Conservation (phyloP, 1,284 basidiomycete species). For the Bondarzewia mesenterica region DNA sequence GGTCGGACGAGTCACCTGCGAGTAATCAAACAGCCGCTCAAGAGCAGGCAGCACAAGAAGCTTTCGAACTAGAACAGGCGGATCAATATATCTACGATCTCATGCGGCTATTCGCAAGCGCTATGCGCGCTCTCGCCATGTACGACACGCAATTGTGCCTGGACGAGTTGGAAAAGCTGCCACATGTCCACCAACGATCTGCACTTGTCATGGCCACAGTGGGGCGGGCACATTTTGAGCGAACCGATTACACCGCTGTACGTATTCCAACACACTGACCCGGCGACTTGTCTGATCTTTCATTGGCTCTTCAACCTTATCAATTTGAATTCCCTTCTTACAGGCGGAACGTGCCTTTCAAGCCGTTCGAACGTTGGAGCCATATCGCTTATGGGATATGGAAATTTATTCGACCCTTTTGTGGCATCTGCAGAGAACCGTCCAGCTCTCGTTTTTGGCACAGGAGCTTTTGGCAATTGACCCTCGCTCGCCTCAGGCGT, state of each 20-base stretch:
- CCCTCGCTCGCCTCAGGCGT: slow-evolving; percentile 77
- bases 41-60: slow-evolving; percentile 62
- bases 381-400: slow-evolving; percentile 84
- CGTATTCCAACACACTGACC: slow-evolving; percentile 24
- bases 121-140: slow-evolving; percentile 61
- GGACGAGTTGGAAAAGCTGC: slow-evolving; percentile 68
- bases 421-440: slow-evolving; percentile 82
- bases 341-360: slow-evolving; percentile 85
- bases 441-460: slow-evolving; percentile 81
- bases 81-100: slow-evolving; percentile 80
- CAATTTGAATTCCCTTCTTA: too few species aligned
- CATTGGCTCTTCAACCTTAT: slow-evolving; percentile 7
- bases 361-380: slow-evolving; percentile 71
- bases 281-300: background rate
- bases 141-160: slow-evolving; percentile 75
- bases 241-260: slow-evolving; percentile 80
- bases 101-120: slow-evolving; percentile 73
- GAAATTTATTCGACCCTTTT: slow-evolving; percentile 90
- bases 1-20: slow-evolving; percentile 53
- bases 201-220: slow-evolving; percentile 75
- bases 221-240: slow-evolving; percentile 82
- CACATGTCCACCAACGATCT: slow-evolving; percentile 66
- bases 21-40: slow-evolving; percentile 49
- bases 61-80: slow-evolving; percentile 62
- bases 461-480: slow-evolving; percentile 83